phyloP scores from a whole-genome alignment of 805 yeast genomes.

The Candida ulmi region DNA sequence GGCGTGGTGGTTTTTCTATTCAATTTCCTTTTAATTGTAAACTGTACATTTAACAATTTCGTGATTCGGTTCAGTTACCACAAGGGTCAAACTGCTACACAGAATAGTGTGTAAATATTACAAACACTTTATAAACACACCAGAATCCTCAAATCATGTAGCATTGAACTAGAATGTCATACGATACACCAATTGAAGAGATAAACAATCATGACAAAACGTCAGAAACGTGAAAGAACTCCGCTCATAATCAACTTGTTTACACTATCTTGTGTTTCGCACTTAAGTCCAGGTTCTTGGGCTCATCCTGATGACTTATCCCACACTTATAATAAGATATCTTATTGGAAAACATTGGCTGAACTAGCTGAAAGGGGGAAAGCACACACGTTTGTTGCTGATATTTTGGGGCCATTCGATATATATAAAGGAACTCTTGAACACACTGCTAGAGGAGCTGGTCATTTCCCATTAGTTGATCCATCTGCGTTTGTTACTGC shows the following conservation, averaged over 20 bases:
- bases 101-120: too few relatives aligned
- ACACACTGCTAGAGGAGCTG: conserved; percentile 24
- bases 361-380: conserved; percentile 28
- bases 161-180: too few relatives aligned
- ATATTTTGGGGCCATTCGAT: conserved; percentile 32
- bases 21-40: too few relatives aligned
- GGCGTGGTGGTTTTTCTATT: too few relatives aligned
- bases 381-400: conserved; percentile 31
- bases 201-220: neutral
- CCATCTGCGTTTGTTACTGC: conserved; percentile 32
- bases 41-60: too few relatives aligned
- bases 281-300: conserved; percentile 29
- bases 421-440: conserved; percentile 31
- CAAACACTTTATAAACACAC: too few relatives aligned
- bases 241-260: conserved; percentile 32
- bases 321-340: conserved; percentile 17
- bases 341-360: conserved; percentile 33
- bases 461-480: conserved; percentile 30
- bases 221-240: conserved; percentile 6
- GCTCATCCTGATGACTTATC: conserved; percentile 33
- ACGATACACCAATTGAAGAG: too few relatives aligned
- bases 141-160: too few relatives aligned
- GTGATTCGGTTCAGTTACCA: too few relatives aligned
- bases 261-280: conserved; percentile 24
- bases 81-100: too few relatives aligned